Conservation (phyloP, 176 grass and related monocot genomes). For the Hyparrhenia diplandra region DNA sequence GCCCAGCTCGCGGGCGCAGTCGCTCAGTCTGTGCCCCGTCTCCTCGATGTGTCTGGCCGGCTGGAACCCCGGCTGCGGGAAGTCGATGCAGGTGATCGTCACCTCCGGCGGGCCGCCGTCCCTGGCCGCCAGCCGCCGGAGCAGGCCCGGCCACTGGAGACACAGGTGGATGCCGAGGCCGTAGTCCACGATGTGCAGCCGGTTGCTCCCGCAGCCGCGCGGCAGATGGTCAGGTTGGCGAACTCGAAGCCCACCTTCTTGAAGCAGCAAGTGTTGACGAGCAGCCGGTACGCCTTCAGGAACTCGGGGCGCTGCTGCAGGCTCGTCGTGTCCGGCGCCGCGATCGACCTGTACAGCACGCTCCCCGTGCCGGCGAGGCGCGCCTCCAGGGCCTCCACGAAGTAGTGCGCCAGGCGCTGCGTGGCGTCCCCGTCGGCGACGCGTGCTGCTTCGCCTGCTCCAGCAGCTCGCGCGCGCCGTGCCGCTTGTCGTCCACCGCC, state of each 20-base stretch:
- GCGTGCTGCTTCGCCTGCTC: background rate
- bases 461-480: too few species aligned
- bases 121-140: background rate
- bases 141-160: too few species aligned
- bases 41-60: conserved; percentile 13
- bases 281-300: background rate
- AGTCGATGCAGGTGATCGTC: conserved; percentile 33
- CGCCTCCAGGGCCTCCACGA: background rate
- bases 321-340: background rate
- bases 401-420: background rate
- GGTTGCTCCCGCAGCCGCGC: too few species aligned
- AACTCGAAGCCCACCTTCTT: too few species aligned
- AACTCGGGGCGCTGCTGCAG: background rate
- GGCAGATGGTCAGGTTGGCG: too few species aligned
- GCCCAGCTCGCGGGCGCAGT: conserved; percentile 19
- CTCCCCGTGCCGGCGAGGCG: background rate
- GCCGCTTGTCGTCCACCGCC: too few species aligned
- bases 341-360: too few species aligned
- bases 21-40: background rate
- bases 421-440: background rate
- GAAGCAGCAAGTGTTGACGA: too few species aligned
- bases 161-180: too few species aligned
- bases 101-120: conserved; percentile 34
- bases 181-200: too few species aligned
- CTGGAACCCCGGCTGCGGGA: conserved; percentile 33